A percentile compares a stretch with the other conserved stretches of the same genome.
phyloP scores from a whole-genome alignment of 768 basidiomycete genomes.

The Dioszegia crocea region DNA sequence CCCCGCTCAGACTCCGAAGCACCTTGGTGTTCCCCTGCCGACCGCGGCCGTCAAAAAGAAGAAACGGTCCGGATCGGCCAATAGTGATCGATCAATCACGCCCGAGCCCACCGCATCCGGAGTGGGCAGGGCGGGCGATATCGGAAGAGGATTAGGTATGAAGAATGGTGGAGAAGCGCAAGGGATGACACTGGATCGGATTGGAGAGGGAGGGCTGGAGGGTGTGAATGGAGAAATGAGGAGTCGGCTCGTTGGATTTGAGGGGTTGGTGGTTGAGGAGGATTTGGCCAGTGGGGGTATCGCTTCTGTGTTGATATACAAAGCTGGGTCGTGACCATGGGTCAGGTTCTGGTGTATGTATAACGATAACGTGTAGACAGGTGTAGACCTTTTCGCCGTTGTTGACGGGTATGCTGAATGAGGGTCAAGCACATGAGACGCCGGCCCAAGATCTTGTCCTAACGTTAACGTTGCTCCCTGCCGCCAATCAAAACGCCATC shows the following conservation, averaged over 20 bases:
- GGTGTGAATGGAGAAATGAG: slow-evolving; percentile 33
- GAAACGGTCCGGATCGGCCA: slow-evolving; percentile 19
- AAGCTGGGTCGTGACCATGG: neutral
- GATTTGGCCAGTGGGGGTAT: slow-evolving; percentile 38
- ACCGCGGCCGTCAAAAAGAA: slow-evolving; percentile 15
- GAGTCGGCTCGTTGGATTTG: slow-evolving; percentile 37
- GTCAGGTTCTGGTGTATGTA: no score
- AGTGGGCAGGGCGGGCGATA: neutral
- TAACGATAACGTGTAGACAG: no score
- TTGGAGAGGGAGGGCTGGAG: slow-evolving; percentile 39
- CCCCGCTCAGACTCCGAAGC: neutral
- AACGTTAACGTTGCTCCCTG: neutral
- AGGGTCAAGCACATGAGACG: neutral
- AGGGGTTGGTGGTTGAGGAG: slow-evolving; percentile 38
- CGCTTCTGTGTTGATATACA: slow-evolving; percentile 32
- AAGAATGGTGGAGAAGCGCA: slow-evolving; percentile 30
- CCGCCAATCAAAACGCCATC: slow-evolving; percentile 21
- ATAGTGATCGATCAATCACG: neutral
- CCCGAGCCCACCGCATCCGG: no score
- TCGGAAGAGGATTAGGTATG: neutral
- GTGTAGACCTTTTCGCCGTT: no score
- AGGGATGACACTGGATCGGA: slow-evolving; percentile 48
- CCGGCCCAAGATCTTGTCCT: neutral
- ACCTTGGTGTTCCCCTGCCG: no score
- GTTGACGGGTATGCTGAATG: no score